phyloP scores from a whole-genome alignment of 2,329 filamentous ascomycete genomes.

The Alternaria conjuncta region DNA sequence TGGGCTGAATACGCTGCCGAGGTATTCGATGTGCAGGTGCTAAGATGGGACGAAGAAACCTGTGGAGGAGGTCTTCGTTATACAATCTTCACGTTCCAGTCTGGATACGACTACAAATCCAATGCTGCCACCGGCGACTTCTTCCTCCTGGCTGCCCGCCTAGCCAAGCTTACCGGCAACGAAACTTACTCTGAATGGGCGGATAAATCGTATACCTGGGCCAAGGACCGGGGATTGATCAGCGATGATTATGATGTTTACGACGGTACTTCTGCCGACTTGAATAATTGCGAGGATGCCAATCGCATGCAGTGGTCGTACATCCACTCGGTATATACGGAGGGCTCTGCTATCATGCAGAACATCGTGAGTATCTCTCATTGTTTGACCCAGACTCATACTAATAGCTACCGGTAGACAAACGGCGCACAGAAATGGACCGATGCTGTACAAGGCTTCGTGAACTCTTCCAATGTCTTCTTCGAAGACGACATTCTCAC shows the following conservation, averaged over 20 bases:
- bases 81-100: conserved; percentile 79
- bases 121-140: conserved; percentile 76
- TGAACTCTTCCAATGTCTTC: conserved; percentile 38
- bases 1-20: conserved; percentile 72
- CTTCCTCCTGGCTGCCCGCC: conserved; percentile 77
- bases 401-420: conserved; percentile 21
- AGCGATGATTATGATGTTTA: conserved; percentile 56
- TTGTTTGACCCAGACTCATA: neutral
- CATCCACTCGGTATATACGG: conserved; percentile 56
- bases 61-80: conserved; percentile 72
- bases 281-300: conserved; percentile 55
- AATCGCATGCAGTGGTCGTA: conserved; percentile 60
- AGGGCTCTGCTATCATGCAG: conserved; percentile 61
- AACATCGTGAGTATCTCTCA: conserved; percentile 47
- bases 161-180: conserved; percentile 72
- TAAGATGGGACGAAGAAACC: conserved; percentile 66
- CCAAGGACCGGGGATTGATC: conserved; percentile 55
- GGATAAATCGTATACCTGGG: conserved; percentile 65
- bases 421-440: conserved; percentile 32
- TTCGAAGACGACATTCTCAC: conserved; percentile 65
- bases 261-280: conserved; percentile 53
- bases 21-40: conserved; percentile 73
- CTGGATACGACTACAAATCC: conserved; percentile 81
- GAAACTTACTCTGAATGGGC: conserved; percentile 65
- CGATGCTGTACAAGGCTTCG: conserved; percentile 24